phyloP scores from a whole-genome alignment of 2,329 filamentous ascomycete species.

The Alternaria gaisen region DNA sequence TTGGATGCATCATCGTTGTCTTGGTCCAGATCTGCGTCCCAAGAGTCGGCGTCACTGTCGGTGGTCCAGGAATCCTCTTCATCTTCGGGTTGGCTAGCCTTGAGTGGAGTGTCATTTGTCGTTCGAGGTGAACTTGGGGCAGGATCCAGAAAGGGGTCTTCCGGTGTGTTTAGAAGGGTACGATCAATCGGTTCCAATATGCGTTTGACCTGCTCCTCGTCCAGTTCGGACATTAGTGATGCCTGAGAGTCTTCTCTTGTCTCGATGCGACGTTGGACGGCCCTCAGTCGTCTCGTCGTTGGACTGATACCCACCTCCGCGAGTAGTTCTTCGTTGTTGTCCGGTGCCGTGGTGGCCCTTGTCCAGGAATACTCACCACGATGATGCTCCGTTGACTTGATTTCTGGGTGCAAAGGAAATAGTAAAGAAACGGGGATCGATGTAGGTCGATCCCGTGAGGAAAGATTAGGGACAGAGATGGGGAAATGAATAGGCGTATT shows the following conservation, averaged over 20 bases:
- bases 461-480: conserved; percentile 34
- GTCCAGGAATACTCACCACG: conserved; percentile 59
- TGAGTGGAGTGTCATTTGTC: conserved; percentile 21
- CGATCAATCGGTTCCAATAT: conserved; percentile 56
- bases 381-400: conserved; percentile 58
- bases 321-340: conserved; percentile 6
- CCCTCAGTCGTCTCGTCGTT: conserved; percentile 26
- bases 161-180: conserved; percentile 37
- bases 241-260: conserved; percentile 42
- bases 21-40: conserved; percentile 44
- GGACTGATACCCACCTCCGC: conserved; percentile 28
- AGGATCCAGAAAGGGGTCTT: conserved; percentile 26
- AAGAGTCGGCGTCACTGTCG: conserved; percentile 51
- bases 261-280: conserved; percentile 33
- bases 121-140: conserved; percentile 7
- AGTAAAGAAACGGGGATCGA: conserved; percentile 49
- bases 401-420: conserved; percentile 28
- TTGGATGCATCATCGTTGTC: conserved; percentile 67
- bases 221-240: conserved; percentile 43
- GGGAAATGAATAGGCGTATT: conserved; percentile 56
- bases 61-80: conserved; percentile 46
- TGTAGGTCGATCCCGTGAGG: conserved; percentile 41
- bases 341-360: conserved; percentile 25
- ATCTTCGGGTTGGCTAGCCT: conserved; percentile 15
- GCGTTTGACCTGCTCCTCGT: conserved; percentile 48